These are phyloP conservation scores for Albizia julibrissin DNA, from an alignment of 306 rosid genomes.

Conservation along the genomic window DNA sequence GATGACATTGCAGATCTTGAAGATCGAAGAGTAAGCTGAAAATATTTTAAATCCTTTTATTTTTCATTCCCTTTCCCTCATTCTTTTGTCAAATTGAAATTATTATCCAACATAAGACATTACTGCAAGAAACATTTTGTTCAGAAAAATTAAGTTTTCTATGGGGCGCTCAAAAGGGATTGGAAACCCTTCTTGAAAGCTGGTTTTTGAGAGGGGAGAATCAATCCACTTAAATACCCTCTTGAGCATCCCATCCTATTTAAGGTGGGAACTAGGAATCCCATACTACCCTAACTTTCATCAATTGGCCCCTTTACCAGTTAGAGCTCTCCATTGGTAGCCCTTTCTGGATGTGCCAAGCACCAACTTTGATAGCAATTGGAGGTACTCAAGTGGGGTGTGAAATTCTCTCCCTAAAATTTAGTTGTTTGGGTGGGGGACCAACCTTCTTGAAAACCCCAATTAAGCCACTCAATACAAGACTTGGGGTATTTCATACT, in stretches of 20 bases:
- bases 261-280: not conserved
- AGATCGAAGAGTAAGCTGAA: slow-evolving; percentile 82
- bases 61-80: not conserved
- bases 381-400: not conserved
- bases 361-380: not conserved
- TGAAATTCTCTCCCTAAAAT: not conserved
- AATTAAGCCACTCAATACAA: not conserved
- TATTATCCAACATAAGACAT: slow-evolving; percentile 19
- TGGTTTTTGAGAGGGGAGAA: not conserved
- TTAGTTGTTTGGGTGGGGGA: not conserved
- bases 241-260: not conserved
- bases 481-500: not conserved
- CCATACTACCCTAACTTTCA: not conserved
- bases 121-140: slow-evolving; percentile 17
- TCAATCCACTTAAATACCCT: not conserved
- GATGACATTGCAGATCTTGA: slow-evolving; percentile 93
- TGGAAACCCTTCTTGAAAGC: not conserved
- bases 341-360: not conserved
- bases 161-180: not conserved
- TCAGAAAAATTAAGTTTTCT: not conserved
- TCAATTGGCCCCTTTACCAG: not conserved
- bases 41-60: not conserved
- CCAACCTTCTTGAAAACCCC: not conserved
- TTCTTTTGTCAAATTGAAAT: slow-evolving; percentile 33
- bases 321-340: not conserved